Evolutionary conservation across 2,329 filamentous ascomycete species (phyloP), one percentile per base, ranked within the genome.

Genomic region (Microdochium paspali): DNA sequence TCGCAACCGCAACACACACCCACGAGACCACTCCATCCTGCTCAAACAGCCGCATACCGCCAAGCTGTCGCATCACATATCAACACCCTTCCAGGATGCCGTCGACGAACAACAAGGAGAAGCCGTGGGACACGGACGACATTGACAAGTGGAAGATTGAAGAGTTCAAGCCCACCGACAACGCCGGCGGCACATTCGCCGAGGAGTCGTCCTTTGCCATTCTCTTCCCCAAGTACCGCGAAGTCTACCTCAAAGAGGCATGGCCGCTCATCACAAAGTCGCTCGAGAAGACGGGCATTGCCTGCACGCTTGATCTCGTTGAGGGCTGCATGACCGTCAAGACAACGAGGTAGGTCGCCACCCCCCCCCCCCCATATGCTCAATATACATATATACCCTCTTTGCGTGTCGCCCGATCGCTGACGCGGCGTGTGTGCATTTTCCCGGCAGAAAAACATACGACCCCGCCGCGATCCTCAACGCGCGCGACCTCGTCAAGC

Each of bases 101-200:
- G 53, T 93, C 88, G 25, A 95, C 85, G 54, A 82, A 95, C 69
- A 86, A 95, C 52, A 85, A 80, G 56, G 88, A 94, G 3, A 95
- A 95, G 67, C 87, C 89, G 47, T 94, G 90, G 90, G 90, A 96
- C 61, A 95, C 90, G 48, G 90, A 95, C 53, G 93, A 96, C 61
- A 88, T 97, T 54, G 91, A 97, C 70, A 95, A 96, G 66, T 97
- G 90, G 90, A 91, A 90, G 81, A 72, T 90, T 58, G 90, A 95
- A 32, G 70, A 82, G 24, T 97, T 97, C 70, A 91, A 82, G 39
- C 79, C 87, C 44, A 82, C 87, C 55, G 86, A 97, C 70, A 97
- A 97, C 68, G 69, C 72, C 26, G 88, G 80, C 47, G 93, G 93
- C 54, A 85, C 86, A 20, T 95, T 98, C 64, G 78, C 84, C 46